These are phyloP conservation scores for Aspergillus persii DNA, from an alignment of 2,329 filamentous ascomycete species.

Conservation along the genomic window DNA sequence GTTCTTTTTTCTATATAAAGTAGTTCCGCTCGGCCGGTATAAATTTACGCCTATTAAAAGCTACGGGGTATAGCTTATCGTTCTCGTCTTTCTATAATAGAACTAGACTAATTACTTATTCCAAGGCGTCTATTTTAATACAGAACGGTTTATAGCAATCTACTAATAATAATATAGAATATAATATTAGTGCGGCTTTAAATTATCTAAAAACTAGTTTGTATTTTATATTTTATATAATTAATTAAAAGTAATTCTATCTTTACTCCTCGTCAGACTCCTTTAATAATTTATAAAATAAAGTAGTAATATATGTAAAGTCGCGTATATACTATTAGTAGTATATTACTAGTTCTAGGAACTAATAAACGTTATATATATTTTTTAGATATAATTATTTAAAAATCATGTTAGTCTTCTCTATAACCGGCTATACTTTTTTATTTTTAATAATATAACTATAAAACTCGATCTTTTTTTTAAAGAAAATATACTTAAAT, in stretches of 20 bases:
- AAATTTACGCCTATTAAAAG: neutral
- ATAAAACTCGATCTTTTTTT: too few species aligned
- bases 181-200: neutral
- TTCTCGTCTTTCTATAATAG: neutral
- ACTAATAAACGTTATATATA: too few species aligned
- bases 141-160: neutral
- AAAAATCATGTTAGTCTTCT: too few species aligned
- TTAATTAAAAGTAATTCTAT: neutral
- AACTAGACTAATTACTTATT: neutral
- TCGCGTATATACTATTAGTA: neutral
- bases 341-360: neutral
- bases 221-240: neutral
- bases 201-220: neutral
- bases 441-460: too few species aligned
- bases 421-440: too few species aligned
- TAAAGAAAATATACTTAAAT: too few species aligned
- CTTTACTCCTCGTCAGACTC: neutral
- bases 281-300: neutral
- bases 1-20: neutral
- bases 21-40: neutral
- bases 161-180: neutral
- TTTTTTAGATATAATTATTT: too few species aligned
- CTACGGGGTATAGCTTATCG: neutral
- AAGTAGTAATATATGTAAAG: neutral
- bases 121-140: neutral